phyloP scores from a whole-genome alignment of 768 basidiomycete genomes.

The Suillus clintonianus region DNA sequence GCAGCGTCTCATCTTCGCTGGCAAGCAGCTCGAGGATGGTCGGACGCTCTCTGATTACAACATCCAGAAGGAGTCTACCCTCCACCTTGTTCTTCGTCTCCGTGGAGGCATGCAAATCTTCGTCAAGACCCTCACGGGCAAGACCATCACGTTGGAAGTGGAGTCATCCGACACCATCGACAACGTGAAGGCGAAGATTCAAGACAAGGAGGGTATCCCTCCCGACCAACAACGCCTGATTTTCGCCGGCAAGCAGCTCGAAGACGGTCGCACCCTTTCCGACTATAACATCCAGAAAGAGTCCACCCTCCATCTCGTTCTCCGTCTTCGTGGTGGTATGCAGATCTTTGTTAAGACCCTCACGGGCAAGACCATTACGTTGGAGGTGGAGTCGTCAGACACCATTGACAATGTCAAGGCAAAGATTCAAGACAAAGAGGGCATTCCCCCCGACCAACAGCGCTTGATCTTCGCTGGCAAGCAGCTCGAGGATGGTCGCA shows the following conservation, averaged over 20 bases:
- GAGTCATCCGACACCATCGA: slow-evolving; percentile 88
- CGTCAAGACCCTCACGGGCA: slow-evolving; percentile 82
- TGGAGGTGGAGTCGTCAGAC: slow-evolving; percentile 92
- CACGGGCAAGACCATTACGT: slow-evolving; percentile 89
- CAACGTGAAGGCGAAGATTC: slow-evolving; percentile 90
- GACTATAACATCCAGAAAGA: slow-evolving; percentile 94
- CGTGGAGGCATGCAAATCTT: slow-evolving; percentile 91
- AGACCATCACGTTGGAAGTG: slow-evolving; percentile 93
- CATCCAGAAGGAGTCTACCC: slow-evolving; percentile 97
- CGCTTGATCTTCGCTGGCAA: slow-evolving; percentile 93
- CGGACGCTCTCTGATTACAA: slow-evolving; percentile 89
- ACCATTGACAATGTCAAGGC: slow-evolving; percentile 93
- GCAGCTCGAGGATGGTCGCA: slow-evolving; percentile 92
- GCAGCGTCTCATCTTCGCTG: slow-evolving; percentile 94
- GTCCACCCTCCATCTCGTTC: slow-evolving; percentile 72
- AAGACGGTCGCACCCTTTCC: slow-evolving; percentile 87
- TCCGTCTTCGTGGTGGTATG: slow-evolving; percentile 89
- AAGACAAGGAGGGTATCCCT: slow-evolving; percentile 89
- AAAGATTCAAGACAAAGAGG: slow-evolving; percentile 86
- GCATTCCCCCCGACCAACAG: slow-evolving; percentile 83
- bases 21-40: slow-evolving; percentile 97
- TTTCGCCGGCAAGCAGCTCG: slow-evolving; percentile 91
- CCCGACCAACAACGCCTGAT: slow-evolving; percentile 91
- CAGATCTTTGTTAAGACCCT: slow-evolving; percentile 89
- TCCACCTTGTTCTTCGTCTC: slow-evolving; percentile 90